A percentile compares a stretch with the other conserved stretches of the same genome.
Conservation (phyloP, 1,284 basidiomycete species). For the Prillingera fragicola region DNA sequence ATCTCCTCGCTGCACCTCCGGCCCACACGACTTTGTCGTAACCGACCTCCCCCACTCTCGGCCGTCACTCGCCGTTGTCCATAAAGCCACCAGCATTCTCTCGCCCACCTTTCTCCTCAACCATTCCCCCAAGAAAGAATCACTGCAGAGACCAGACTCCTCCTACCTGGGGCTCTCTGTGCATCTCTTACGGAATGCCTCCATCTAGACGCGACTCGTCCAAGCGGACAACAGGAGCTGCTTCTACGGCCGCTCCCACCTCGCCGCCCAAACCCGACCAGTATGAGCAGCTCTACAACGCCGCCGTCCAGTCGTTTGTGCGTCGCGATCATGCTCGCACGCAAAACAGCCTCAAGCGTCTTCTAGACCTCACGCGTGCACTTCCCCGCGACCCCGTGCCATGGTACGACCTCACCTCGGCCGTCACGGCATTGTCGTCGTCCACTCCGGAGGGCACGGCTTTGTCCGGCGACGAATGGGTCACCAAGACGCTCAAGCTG, state of each 20-base stretch:
- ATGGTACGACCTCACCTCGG: conserved; percentile 18
- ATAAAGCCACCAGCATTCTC: too few species aligned
- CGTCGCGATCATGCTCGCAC: conserved; percentile 42
- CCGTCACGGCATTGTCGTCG: background rate
- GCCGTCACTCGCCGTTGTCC: too few species aligned
- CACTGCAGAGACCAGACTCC: too few species aligned
- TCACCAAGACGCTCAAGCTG: conserved; percentile 40
- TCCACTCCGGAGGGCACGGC: background rate
- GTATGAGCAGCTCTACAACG: conserved; percentile 40
- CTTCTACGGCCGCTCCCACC: background rate
- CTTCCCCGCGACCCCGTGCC: conserved; percentile 8
- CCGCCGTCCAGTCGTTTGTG: conserved; percentile 44
- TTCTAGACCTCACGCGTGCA: conserved; percentile 20
- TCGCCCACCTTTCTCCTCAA: too few species aligned
- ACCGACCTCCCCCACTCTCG: too few species aligned
- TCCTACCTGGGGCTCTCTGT: conserved; percentile 15
- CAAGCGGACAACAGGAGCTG: background rate
- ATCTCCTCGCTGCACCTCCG: too few species aligned
- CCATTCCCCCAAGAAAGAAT: too few species aligned
- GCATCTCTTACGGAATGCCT: conserved; percentile 10
- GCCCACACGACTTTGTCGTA: too few species aligned
- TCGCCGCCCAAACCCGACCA: conserved; percentile 12
- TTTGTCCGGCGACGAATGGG: conserved; percentile 27
- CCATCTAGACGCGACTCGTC: background rate
- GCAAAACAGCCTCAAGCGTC: conserved; percentile 27